These are phyloP conservation scores for Magnaporthiopsis rhizophila DNA, from an alignment of 2,329 filamentous ascomycete species.

Conservation along the genomic window DNA sequence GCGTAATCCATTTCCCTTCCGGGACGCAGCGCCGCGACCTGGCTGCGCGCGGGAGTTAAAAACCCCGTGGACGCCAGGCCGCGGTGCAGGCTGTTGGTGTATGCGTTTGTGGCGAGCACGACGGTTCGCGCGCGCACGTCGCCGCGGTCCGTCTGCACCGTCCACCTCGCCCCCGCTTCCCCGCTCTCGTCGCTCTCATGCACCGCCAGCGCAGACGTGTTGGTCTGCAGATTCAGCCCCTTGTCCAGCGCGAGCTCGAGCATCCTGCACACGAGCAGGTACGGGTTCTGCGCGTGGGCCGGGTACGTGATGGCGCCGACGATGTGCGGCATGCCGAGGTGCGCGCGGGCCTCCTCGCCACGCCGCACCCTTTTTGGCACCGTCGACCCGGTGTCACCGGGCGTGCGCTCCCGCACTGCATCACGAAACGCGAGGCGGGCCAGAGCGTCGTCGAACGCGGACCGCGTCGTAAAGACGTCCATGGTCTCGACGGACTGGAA, in stretches of 20 bases:
- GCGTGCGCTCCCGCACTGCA: conserved; percentile 7
- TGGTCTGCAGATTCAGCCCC: conserved; percentile 44
- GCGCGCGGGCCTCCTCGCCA: conserved; percentile 24
- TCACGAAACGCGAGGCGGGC: conserved; percentile 23
- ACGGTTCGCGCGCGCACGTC: conserved; percentile 31
- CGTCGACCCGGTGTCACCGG: conserved; percentile 29
- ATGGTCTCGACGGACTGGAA: conserved; percentile 37
- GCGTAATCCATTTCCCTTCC: conserved; percentile 15
- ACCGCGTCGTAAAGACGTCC: conserved; percentile 32
- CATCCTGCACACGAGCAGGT: conserved; percentile 37
- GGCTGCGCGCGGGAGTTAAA: conserved; percentile 60
- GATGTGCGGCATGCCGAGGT: conserved; percentile 22
- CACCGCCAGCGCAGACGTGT: conserved; percentile 33
- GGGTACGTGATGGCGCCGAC: conserved; percentile 34
- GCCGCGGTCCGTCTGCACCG: conserved; percentile 34
- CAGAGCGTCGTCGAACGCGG: conserved; percentile 24
- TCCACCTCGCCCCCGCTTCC: conserved; percentile 20
- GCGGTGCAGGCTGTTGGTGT: conserved; percentile 36
- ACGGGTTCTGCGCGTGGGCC: conserved; percentile 44
- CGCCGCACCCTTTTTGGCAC: conserved; percentile 26
- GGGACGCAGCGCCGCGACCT: conserved; percentile 43
- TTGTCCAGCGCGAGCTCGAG: conserved; percentile 33
- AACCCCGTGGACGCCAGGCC: conserved; percentile 37
- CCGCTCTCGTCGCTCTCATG: conserved; percentile 10
- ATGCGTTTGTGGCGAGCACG: conserved; percentile 46